Evolutionary conservation across 768 basidiomycete species (phyloP).

Genomic region (Suillus fuscotomentosus): DNA sequence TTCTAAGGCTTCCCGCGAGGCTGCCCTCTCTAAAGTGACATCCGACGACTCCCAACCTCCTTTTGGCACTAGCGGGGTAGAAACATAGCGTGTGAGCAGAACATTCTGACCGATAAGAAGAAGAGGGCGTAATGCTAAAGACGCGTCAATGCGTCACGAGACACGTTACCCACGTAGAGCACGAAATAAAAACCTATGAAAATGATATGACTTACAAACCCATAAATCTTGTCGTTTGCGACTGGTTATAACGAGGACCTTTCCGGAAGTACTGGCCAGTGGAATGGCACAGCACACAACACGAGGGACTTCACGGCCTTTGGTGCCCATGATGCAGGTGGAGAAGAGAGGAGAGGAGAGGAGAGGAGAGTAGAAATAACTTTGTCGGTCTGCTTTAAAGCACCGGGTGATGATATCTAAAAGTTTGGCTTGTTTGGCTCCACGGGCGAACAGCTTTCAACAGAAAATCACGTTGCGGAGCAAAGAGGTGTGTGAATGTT

Average conservation of each 20-base stretch:
- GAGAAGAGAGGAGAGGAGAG: not conserved
- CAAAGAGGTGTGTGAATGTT: constrained; percentile 7
- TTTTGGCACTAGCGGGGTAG: constrained; percentile 68
- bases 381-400: not conserved
- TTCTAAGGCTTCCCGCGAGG: constrained; percentile 90
- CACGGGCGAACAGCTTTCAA: not conserved
- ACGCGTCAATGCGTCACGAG: not conserved
- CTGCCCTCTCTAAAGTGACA: constrained; percentile 80
- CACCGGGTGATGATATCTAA: not conserved
- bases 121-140: constrained; percentile 10
- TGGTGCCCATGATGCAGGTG: constrained; percentile 45
- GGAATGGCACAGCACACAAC: constrained; percentile 92
- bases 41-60: constrained; percentile 88
- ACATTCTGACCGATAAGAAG: not conserved
- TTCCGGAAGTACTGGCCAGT: constrained; percentile 68
- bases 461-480: not conserved
- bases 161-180: constrained; percentile 4
- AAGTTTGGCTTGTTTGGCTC: not conserved
- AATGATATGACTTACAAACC: constrained; percentile 72
- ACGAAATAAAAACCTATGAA: constrained; percentile 10
- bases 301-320: constrained; percentile 78
- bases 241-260: constrained; percentile 82
- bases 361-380: not conserved
- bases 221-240: constrained; percentile 77
- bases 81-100: not conserved